phyloP scores from a whole-genome alignment of 2,329 filamentous ascomycete species.

The Talaromyces sp. region DNA sequence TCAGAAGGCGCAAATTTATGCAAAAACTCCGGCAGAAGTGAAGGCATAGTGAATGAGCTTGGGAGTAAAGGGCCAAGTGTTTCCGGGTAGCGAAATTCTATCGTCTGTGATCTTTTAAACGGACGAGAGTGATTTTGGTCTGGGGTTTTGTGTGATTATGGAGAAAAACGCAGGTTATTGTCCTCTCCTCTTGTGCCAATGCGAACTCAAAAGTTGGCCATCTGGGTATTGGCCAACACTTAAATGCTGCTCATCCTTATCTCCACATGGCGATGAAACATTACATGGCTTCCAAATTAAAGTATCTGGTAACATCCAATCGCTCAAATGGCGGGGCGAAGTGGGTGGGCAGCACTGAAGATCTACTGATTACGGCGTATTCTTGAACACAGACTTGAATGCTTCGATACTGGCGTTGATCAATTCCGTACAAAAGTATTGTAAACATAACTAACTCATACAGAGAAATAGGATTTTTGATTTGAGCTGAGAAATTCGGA shows the following conservation, averaged over 20 bases:
- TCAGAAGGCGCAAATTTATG: neutral
- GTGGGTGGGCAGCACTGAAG: neutral
- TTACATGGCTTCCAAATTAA: neutral
- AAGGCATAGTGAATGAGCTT: neutral
- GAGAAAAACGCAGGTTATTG: too few relatives aligned
- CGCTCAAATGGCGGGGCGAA: neutral
- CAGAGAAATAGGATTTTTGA: neutral
- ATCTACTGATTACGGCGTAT: neutral
- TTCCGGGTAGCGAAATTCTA: neutral
- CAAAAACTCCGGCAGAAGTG: neutral
- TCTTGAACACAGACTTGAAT: neutral
- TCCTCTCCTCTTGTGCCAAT: too few relatives aligned
- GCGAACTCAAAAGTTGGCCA: neutral
- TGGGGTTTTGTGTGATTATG: too few relatives aligned
- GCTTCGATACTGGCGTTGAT: neutral
- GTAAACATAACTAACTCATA: neutral
- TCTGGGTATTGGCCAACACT: too few relatives aligned
- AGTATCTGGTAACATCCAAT: neutral
- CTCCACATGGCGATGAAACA: neutral
- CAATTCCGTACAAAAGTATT: neutral
- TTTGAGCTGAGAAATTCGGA: neutral
- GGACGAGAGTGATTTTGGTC: too few relatives aligned
- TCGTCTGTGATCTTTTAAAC: neutral
- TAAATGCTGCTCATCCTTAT: neutral
- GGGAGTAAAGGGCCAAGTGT: too few relatives aligned